Conservation (phyloP, 805 yeast genomes). For the Candida chilensis region DNA sequence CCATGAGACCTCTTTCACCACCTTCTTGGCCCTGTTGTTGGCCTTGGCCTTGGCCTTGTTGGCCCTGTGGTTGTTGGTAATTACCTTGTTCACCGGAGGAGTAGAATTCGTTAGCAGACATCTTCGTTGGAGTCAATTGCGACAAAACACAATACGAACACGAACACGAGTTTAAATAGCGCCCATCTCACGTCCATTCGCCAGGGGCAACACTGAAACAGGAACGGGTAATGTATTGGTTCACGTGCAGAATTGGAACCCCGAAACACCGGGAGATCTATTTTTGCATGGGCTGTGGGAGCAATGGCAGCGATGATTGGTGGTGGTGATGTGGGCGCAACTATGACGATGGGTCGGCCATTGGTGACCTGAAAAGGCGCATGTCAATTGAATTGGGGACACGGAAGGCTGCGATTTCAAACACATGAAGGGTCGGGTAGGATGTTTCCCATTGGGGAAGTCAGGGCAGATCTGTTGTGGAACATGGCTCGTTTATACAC, state of each 20-base stretch:
- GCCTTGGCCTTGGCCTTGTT: conserved; percentile 17
- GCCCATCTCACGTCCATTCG: background rate
- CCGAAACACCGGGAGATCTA: background rate
- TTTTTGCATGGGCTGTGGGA: too few species aligned
- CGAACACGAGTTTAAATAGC: background rate
- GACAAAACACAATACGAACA: background rate
- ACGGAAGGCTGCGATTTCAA: background rate
- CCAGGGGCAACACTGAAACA: background rate
- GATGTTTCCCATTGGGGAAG: background rate
- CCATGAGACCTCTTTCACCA: conserved; percentile 31
- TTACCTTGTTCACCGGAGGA: conserved; percentile 29
- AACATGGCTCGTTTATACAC: too few species aligned
- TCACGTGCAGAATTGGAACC: background rate
- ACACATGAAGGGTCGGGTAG: background rate
- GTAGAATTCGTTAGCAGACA: conserved; percentile 54
- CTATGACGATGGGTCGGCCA: conserved; percentile 1
- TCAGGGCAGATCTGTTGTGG: too few species aligned
- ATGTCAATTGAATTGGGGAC: conserved; percentile 1
- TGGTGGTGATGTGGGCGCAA: too few species aligned
- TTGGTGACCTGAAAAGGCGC: background rate
- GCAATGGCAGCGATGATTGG: too few species aligned
- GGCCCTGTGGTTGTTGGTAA: conserved; percentile 17
- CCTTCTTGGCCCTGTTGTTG: conserved; percentile 15
- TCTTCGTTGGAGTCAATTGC: conserved; percentile 7
- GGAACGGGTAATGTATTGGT: background rate